These are phyloP conservation scores for Phytophthora pisi DNA, from an alignment of 352 stramenopile species.

Conservation along the genomic window DNA sequence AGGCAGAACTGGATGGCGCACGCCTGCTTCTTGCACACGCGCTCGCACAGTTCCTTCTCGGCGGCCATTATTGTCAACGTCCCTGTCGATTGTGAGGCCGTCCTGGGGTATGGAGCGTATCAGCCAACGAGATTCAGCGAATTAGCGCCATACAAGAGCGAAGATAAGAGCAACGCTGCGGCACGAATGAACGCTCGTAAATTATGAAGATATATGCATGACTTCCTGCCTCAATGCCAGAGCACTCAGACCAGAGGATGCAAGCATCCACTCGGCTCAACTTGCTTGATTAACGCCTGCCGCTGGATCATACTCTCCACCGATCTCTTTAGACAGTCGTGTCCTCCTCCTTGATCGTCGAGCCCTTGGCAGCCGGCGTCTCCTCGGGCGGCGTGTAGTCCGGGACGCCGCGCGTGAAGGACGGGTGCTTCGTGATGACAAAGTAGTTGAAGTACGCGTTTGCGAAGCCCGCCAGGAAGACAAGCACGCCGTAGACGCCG, in stretches of 20 bases:
- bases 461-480: conserved; percentile 76
- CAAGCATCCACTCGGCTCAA: conserved; percentile 4
- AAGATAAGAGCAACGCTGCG: neutral
- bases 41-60: conserved; percentile 57
- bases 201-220: conserved; percentile 40
- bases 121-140: conserved; percentile 17
- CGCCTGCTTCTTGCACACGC: conserved; percentile 70
- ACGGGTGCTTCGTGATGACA: conserved; percentile 89
- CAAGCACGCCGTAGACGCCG: conserved; percentile 76
- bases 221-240: conserved; percentile 16
- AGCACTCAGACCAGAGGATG: neutral
- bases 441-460: conserved; percentile 93
- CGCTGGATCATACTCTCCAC: conserved; percentile 21
- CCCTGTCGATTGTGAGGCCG: conserved; percentile 22
- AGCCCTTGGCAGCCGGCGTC: conserved; percentile 38
- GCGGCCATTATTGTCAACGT: conserved; percentile 20
- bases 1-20: conserved; percentile 88
- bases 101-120: conserved; percentile 3
- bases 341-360: conserved; percentile 36
- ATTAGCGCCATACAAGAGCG: conserved; percentile 1
- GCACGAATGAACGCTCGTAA: conserved; percentile 33
- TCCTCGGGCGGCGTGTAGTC: conserved; percentile 81
- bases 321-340: conserved; percentile 41
- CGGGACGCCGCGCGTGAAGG: conserved; percentile 82
- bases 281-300: conserved; percentile 3